Evolutionary conservation across 2,329 filamentous ascomycete species (phyloP), one percentile per base, ranked within the genome.

Genomic region (Aaosphaeria arxii): DNA sequence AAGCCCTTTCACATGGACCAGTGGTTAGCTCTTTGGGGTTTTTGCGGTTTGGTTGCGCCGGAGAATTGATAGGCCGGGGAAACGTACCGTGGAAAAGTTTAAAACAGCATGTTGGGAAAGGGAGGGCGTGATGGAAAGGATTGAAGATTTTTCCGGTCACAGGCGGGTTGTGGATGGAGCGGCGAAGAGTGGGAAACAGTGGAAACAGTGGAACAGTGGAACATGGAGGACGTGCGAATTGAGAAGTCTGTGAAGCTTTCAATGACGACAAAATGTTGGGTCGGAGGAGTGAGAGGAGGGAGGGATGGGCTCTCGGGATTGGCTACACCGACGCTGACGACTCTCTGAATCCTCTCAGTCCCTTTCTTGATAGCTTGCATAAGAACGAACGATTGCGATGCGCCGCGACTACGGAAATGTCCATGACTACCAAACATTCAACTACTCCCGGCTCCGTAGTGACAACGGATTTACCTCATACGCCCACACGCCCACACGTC

Each of bases 101-200:
- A 24, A 24, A 24, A 24, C 17, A 24, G 17, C 17, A 24, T 24
- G 17, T 24, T 24, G 17, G 17, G 17, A 24, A 3, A 24, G 17
- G 17, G 17, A 24, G 17, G 17, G 17, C 2, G 4, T n/a, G n/a
- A 9, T 36, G 33, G 33, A n/a, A n/a, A 36, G 33, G 2, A n/a
- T 9, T 36, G 35, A 13, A 44, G 47, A 53, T 42, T 53, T 49
- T 51, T 53, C 51, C 51, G 51, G 50, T 24, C 43, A 44, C 47
- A 40, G 49, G 42, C 32, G 42, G 7, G 46, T 11, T 28, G 41
- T 40, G 49, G 39, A 45, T 39, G 46, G 40, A 38, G 24, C 40
- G 24, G 47, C 44, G 31, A 48, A 43, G 30, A 40, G 47, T 43
- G 42, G 47, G 17, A 24, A 24, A 24, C 17, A 24, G 17, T 24